Base-by-base conservation (phyloP, 2,329 filamentous ascomycete species). In the Sclerotinia minor region DNA sequence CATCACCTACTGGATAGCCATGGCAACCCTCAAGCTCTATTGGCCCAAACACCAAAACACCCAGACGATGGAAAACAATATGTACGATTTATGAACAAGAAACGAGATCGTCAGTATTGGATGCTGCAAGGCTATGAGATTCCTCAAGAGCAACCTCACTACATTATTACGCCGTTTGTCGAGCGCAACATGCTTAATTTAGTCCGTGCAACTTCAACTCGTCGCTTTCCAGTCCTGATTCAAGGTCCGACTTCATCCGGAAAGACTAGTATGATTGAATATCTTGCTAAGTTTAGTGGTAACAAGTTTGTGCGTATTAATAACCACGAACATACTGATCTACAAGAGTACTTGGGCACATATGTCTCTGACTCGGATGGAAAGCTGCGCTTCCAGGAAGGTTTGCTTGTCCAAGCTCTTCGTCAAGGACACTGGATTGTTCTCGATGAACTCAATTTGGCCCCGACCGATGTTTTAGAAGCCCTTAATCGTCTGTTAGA, bases 231-330 rank as follows among this genome's bases (percentile, higher is more conserved):
- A 0, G 92, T 99, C 60, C 83, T 99, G 13, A 91, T 99, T 26
- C 95, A 99, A 79, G 95, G 95, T 4, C 95, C 96, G 17, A 99
- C 95, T 0, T 99, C 96, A 6, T 92, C 94, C 17, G 95, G 95
- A 71, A 99, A 99, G 80, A 99, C 95, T 0, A 98, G 94, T 79
- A 99, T 99, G 95, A 96, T 99, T 53, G 94, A 98, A 79, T 97
- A 97, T 77, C 84, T 99, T 49, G 94, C 96, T n/a, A 95, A 96
- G 75, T 90, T 92, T 67, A 98, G 93, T 41, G 95, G 96, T 4
- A 97, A 99, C 77, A 95, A 92, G 76, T 99, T 98, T 76, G 93
- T 99, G 54, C 88, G 95, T 69, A 99, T 99, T 82, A 99, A 99
- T 80, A 99, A 99, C 73, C 95, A 99, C 79, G 96, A 99, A 77